These are phyloP conservation scores for Thalassiosira livingstoniorum DNA, from an alignment of 352 stramenopile genomes.

Conservation along the genomic window DNA sequence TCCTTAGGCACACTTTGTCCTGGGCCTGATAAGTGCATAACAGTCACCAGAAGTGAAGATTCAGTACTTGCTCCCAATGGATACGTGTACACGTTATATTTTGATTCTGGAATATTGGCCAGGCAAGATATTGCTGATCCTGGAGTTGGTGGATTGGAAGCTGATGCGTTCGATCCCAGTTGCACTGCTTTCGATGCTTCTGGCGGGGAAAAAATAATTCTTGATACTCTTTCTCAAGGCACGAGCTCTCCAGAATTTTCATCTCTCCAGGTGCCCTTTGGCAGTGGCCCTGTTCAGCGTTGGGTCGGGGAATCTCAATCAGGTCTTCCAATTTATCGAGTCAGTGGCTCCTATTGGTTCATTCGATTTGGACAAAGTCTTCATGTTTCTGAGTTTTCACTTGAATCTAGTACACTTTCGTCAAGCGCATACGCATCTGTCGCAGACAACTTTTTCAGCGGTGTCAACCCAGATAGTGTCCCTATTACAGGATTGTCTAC, in stretches of 20 bases:
- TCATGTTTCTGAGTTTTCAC: slow-evolving; percentile 55
- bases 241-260: slow-evolving; percentile 45
- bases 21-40: slow-evolving; percentile 62
- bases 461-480: slow-evolving; percentile 66
- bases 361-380: slow-evolving; percentile 82
- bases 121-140: slow-evolving; percentile 49
- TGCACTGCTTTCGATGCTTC: slow-evolving; percentile 53
- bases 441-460: slow-evolving; percentile 53
- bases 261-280: slow-evolving; percentile 55
- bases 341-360: slow-evolving; percentile 74
- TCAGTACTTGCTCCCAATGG: slow-evolving; percentile 73
- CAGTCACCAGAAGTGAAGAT: slow-evolving; percentile 80
- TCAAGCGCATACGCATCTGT: slow-evolving; percentile 38
- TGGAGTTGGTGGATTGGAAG: slow-evolving; percentile 45
- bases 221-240: slow-evolving; percentile 47
- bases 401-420: slow-evolving; percentile 46
- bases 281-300: slow-evolving; percentile 20
- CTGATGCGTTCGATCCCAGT: slow-evolving; percentile 52
- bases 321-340: slow-evolving; percentile 72
- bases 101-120: slow-evolving; percentile 57
- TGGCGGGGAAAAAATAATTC: slow-evolving; percentile 47
- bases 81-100: slow-evolving; percentile 81
- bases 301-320: slow-evolving; percentile 59
- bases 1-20: slow-evolving; percentile 54
- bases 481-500: slow-evolving; percentile 71